Conservation (phyloP, 176 grass and related monocot genomes). For the Lolium rigidum region DNA sequence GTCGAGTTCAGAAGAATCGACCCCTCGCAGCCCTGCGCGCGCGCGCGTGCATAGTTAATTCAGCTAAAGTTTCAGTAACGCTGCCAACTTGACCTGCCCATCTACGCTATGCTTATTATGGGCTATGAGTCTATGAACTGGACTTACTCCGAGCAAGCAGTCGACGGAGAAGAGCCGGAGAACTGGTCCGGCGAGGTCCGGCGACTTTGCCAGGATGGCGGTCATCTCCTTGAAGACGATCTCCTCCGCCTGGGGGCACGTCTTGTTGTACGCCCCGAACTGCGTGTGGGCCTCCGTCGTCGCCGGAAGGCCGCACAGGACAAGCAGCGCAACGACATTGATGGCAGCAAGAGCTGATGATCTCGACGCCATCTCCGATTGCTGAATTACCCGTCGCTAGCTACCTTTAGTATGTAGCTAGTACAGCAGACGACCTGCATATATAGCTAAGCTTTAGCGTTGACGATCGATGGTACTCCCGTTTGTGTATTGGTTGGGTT, state of each 20-base stretch:
- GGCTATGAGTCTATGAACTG: too few species aligned
- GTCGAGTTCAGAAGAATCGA: constrained; percentile 76
- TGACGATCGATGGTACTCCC: neutral
- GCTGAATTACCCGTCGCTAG: neutral
- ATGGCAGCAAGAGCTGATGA: neutral
- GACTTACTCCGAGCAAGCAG: constrained; percentile 49
- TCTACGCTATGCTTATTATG: too few species aligned
- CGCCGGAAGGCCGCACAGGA: neutral
- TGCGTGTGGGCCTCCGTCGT: constrained; percentile 42
- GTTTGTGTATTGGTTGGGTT: neutral
- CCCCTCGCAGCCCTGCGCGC: constrained; percentile 65
- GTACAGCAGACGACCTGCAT: neutral
- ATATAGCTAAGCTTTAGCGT: neutral
- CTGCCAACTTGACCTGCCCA: too few species aligned
- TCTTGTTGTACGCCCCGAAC: constrained; percentile 62
- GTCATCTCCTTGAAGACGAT: constrained; percentile 60
- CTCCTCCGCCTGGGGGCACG: constrained; percentile 70
- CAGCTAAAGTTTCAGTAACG: neutral
- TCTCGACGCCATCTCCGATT: constrained; percentile 3
- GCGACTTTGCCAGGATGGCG: constrained; percentile 44
- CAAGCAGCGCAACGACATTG: neutral
- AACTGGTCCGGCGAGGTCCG: constrained; percentile 51
- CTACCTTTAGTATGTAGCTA: neutral
- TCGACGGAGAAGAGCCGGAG: constrained; percentile 76
- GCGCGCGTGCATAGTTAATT: neutral